Evolutionary conservation across 2,329 filamentous ascomycete genomes (phyloP).

Genomic region (Aspergillus novoparasiticus): DNA sequence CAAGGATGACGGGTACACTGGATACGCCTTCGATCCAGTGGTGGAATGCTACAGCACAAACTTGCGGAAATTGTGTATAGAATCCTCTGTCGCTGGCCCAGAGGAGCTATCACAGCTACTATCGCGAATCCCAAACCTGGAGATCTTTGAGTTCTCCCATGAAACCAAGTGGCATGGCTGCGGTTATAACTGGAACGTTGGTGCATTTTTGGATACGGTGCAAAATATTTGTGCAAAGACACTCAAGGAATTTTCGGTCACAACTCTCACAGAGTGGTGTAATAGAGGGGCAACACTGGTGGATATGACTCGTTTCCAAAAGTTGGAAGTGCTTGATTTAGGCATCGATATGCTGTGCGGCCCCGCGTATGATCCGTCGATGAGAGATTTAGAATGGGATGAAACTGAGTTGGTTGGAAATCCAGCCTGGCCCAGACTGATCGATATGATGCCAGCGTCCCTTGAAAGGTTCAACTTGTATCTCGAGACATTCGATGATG

Average conservation of each 20-base stretch:
- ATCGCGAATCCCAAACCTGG: constrained; percentile 9
- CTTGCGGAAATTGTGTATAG: constrained; percentile 1
- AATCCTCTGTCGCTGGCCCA: constrained; percentile 2
- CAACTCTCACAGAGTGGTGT: not conserved
- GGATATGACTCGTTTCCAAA: constrained; percentile 8
- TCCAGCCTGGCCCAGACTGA: constrained; percentile 8
- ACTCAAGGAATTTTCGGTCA: constrained; percentile 6
- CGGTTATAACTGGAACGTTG: constrained; percentile 6
- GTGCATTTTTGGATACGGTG: constrained; percentile 4
- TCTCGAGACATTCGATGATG: not conserved
- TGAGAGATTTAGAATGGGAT: constrained; percentile 6
- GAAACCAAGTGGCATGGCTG: constrained; percentile 10
- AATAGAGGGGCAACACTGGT: constrained; percentile 1
- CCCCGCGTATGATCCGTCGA: constrained; percentile 6
- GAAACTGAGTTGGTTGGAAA: not conserved
- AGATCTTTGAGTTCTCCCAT: constrained; percentile 9
- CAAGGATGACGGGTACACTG: constrained; percentile 10
- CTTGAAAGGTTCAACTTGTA: constrained; percentile 6
- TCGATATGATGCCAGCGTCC: constrained; percentile 8
- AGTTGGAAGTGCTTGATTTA: constrained; percentile 4
- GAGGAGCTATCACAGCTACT: constrained; percentile 10
- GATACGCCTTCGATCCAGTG: not conserved
- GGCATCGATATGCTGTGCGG: constrained; percentile 7
- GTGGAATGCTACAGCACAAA: constrained; percentile 7
- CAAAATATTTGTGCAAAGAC: constrained; percentile 4